phyloP scores from a whole-genome alignment of 441 rosid species.

The Melastoma candidum region DNA sequence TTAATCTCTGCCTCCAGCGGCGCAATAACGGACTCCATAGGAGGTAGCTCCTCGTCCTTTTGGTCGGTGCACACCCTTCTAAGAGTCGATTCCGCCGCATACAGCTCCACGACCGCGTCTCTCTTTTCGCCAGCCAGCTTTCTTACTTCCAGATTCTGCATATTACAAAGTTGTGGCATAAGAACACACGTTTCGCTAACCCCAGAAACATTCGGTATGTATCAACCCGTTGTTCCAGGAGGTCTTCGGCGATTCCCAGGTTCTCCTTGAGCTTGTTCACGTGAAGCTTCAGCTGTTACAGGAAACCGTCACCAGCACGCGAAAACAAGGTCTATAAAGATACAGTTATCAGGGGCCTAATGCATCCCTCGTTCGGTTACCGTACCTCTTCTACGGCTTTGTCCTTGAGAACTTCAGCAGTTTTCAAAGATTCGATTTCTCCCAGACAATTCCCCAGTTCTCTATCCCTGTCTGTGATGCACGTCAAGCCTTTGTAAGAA shows the following conservation, averaged over 20 bases:
- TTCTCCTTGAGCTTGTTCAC: constrained; percentile 44
- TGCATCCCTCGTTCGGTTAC: not conserved
- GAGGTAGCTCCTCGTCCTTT: constrained; percentile 53
- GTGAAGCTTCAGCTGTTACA: constrained; percentile 45
- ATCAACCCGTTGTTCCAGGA: constrained; percentile 53
- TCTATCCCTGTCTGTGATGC: constrained; percentile 49
- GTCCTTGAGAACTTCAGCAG: constrained; percentile 51
- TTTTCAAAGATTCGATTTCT: constrained; percentile 59
- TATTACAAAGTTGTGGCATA: not conserved
- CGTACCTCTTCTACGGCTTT: constrained; percentile 64
- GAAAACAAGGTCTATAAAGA: not conserved
- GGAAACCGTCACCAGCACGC: not conserved
- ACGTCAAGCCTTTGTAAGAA: not conserved
- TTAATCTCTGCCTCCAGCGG: constrained; percentile 84
- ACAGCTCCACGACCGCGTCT: constrained; percentile 80
- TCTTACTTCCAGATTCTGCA: constrained; percentile 71
- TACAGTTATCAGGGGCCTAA: too few species aligned
- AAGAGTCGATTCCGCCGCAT: constrained; percentile 79
- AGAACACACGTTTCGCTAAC: not conserved
- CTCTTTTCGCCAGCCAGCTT: constrained; percentile 51
- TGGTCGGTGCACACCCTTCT: constrained; percentile 57
- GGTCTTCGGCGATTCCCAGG: constrained; percentile 34
- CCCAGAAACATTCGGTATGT: too few species aligned
- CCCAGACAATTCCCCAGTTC: constrained; percentile 43
- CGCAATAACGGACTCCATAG: constrained; percentile 62